Conservation (phyloP, 495 filamentous ascomycete species). For the Neurospora intermedia region DNA sequence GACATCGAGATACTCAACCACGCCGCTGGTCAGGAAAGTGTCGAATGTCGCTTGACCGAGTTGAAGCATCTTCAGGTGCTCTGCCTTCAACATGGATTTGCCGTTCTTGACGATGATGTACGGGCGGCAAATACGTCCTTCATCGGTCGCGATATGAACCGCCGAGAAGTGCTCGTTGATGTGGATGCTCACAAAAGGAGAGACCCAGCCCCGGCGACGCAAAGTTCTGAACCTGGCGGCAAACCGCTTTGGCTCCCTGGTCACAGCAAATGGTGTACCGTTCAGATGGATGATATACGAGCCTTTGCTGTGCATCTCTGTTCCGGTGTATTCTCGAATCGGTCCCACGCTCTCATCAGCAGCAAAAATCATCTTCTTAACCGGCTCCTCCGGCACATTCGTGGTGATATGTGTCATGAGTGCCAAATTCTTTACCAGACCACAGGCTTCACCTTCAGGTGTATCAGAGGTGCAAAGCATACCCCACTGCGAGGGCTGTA, state of each 20-base stretch:
- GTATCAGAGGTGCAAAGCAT: conserved; percentile 97
- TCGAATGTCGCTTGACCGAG: conserved; percentile 79
- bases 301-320: conserved; percentile 72
- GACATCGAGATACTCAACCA: conserved; percentile 94
- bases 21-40: conserved; percentile 76
- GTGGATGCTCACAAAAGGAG: conserved; percentile 89
- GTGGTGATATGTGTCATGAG: conserved; percentile 99
- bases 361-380: conserved; percentile 70
- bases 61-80: conserved; percentile 66
- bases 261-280: conserved; percentile 81
- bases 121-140: conserved; percentile 89
- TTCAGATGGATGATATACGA: conserved; percentile 89
- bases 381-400: conserved; percentile 80
- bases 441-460: conserved; percentile 95
- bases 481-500: conserved; percentile 95
- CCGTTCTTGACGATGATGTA: conserved; percentile 87
- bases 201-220: conserved; percentile 77
- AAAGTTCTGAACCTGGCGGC: conserved; percentile 70
- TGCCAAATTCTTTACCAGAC: conserved; percentile 94
- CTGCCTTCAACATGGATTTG: conserved; percentile 62
- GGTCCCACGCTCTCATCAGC: conserved; percentile 47
- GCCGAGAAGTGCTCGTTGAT: conserved; percentile 86
- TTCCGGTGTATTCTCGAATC: conserved; percentile 60
- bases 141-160: conserved; percentile 93
- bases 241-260: conserved; percentile 72